Percentiles rank a stretch among this genome's conserved stretches.
Conservation (phyloP, 352 stramenopile genomes). For the Phytophthora parvispora region DNA sequence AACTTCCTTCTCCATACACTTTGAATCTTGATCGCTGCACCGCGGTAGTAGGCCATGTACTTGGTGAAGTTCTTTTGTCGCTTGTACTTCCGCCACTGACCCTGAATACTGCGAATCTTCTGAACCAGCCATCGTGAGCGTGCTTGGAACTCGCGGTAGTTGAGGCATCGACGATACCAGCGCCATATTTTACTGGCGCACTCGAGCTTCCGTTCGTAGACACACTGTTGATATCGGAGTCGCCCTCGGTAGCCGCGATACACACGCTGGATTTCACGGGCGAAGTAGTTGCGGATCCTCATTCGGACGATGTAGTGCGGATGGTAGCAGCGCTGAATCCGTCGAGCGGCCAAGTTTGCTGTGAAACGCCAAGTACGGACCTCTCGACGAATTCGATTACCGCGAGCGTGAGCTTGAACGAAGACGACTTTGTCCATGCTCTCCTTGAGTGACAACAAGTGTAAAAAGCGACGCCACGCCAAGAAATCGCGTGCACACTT, state of each 20-base stretch:
- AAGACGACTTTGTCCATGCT: constrained; percentile 48
- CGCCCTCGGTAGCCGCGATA: constrained; percentile 55
- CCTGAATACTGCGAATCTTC: constrained; percentile 66
- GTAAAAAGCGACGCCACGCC: constrained; percentile 57
- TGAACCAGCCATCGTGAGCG: constrained; percentile 57
- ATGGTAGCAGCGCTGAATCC: constrained; percentile 61
- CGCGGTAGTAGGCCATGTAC: constrained; percentile 53
- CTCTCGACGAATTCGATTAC: constrained; percentile 43
- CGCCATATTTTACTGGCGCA: constrained; percentile 40
- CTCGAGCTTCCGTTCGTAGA: constrained; percentile 30
- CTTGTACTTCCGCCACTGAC: constrained; percentile 64
- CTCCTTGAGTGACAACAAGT: constrained; percentile 46
- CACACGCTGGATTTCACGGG: constrained; percentile 59
- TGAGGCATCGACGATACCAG: constrained; percentile 63
- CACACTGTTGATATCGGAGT: constrained; percentile 8
- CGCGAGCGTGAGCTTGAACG: constrained; percentile 58
- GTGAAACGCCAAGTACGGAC: constrained; percentile 37
- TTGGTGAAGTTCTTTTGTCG: constrained; percentile 38
- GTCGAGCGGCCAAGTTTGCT: constrained; percentile 30
- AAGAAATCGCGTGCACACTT: constrained; percentile 54
- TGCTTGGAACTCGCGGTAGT: constrained; percentile 39
- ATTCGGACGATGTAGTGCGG: constrained; percentile 40
- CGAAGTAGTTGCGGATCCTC: constrained; percentile 31
- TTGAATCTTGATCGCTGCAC: constrained; percentile 48
- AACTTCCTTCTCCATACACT: constrained; percentile 56